phyloP scores from a whole-genome alignment of 2,329 filamentous ascomycete genomes.

The Fusarium aywerte region DNA sequence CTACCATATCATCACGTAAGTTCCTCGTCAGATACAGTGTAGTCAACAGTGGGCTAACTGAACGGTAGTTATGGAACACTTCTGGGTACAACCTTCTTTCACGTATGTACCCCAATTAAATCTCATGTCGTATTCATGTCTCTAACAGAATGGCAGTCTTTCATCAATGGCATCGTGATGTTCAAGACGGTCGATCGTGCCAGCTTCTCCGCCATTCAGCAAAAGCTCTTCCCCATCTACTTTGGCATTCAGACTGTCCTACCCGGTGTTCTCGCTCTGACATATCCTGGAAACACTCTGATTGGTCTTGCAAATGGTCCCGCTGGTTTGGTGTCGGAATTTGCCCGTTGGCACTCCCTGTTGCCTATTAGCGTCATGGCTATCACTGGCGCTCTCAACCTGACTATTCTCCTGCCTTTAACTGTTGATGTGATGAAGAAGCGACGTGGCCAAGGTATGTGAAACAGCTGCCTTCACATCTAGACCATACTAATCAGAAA shows the following conservation, averaged over 20 bases:
- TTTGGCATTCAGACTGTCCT: slow-evolving; percentile 84
- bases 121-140: background rate
- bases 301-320: slow-evolving; percentile 61
- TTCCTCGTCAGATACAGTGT: slow-evolving; percentile 34
- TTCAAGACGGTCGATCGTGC: slow-evolving; percentile 81
- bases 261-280: slow-evolving; percentile 78
- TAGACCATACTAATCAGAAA: slow-evolving; percentile 29
- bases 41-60: slow-evolving; percentile 32
- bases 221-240: slow-evolving; percentile 86
- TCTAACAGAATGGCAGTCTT: slow-evolving; percentile 66
- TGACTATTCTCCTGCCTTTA: slow-evolving; percentile 76
- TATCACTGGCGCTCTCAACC: slow-evolving; percentile 76
- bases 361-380: slow-evolving; percentile 77
- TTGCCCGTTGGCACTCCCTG: slow-evolving; percentile 72
- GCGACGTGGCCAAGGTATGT: slow-evolving; percentile 80
- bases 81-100: slow-evolving; percentile 86
- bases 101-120: slow-evolving; percentile 60
- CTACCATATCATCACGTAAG: slow-evolving; percentile 80
- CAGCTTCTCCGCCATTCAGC: slow-evolving; percentile 84
- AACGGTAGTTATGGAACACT: slow-evolving; percentile 83
- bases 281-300: slow-evolving; percentile 74
- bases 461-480: background rate
- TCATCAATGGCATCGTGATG: slow-evolving; percentile 77
- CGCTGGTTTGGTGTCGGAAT: slow-evolving; percentile 66
- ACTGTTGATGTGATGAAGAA: slow-evolving; percentile 80